A percentile compares a stretch with the other conserved stretches of the same genome.
Conservation (phyloP, 1,284 basidiomycete genomes). For the Cryptococcus sp. region DNA sequence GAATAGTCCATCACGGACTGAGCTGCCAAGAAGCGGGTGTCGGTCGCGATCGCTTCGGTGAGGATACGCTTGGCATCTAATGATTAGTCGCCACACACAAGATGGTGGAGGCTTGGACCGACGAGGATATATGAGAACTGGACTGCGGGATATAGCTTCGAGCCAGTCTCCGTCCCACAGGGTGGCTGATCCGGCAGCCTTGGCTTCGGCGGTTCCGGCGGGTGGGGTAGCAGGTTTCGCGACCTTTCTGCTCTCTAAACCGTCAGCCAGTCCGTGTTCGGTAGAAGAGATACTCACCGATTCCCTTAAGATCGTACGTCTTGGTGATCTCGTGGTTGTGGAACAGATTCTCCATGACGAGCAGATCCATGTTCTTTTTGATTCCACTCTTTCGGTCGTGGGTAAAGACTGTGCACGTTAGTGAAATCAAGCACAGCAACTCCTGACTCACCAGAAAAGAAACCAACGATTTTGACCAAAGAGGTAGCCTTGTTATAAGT, state of each 20-base stretch:
- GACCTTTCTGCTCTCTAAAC: constrained; percentile 43
- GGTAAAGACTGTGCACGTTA: constrained; percentile 54
- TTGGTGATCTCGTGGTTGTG: constrained; percentile 61
- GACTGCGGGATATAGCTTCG: constrained; percentile 62
- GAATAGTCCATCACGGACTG: constrained; percentile 82
- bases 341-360: constrained; percentile 78
- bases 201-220: constrained; percentile 8
- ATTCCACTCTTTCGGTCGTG: constrained; percentile 64
- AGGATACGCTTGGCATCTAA: constrained; percentile 62
- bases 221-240: constrained; percentile 9
- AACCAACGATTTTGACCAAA: constrained; percentile 69
- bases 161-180: constrained; percentile 77
- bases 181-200: constrained; percentile 49
- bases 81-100: neutral
- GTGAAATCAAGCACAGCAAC: neutral
- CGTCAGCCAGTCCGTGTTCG: neutral
- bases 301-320: constrained; percentile 74
- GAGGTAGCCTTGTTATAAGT: constrained; percentile 62
- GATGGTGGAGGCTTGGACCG: constrained; percentile 1
- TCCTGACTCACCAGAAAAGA: constrained; percentile 55
- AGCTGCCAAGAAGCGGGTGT: constrained; percentile 65
- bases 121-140: constrained; percentile 61
- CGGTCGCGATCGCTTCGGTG: constrained; percentile 61
- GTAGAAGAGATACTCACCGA: constrained; percentile 59
- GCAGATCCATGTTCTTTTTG: constrained; percentile 62